These are phyloP conservation scores for Sechiopsis laciniata DNA, from an alignment of 306 rosid genomes.

Conservation along the genomic window DNA sequence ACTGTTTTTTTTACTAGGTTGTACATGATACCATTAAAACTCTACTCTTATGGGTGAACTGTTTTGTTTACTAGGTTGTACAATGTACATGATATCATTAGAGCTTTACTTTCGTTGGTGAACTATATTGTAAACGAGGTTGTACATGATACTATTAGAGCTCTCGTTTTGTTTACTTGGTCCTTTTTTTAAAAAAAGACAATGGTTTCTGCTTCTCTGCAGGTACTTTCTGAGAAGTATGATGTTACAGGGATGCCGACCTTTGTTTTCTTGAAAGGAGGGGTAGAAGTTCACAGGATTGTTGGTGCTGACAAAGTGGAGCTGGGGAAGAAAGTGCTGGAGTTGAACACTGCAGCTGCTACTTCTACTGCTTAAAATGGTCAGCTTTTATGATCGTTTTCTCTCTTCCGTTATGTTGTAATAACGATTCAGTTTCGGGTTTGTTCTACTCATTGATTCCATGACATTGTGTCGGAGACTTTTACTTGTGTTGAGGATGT, in stretches of 20 bases:
- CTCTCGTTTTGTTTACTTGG: not conserved
- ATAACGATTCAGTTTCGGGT: slow-evolving; percentile 1
- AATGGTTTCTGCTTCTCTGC: slow-evolving; percentile 17
- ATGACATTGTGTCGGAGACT: not conserved
- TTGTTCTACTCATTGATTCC: not conserved
- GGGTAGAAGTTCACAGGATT: not conserved
- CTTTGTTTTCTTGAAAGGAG: slow-evolving; percentile 38
- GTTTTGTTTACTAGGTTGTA: too few species aligned
- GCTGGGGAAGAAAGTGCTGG: not conserved
- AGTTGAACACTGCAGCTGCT: not conserved
- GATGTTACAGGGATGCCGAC: slow-evolving; percentile 50
- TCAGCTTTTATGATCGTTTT: not conserved
- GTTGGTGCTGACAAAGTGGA: slow-evolving; percentile 36
- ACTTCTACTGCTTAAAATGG: not conserved
- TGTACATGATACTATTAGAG: too few species aligned
- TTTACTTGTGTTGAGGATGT: not conserved
- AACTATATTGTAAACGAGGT: too few species aligned
- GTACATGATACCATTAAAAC: too few species aligned
- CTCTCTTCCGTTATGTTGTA: not conserved
- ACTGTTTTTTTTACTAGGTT: too few species aligned
- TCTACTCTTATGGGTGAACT: too few species aligned
- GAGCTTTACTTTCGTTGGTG: too few species aligned
- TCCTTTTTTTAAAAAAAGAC: not conserved
- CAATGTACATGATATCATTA: too few species aligned
- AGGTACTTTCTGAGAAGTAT: slow-evolving; percentile 37